Percentiles rank a stretch among this genome's conserved stretches.
Conservation (phyloP, 2,329 filamentous ascomycete species). For the Neonectria neomacrospora region DNA sequence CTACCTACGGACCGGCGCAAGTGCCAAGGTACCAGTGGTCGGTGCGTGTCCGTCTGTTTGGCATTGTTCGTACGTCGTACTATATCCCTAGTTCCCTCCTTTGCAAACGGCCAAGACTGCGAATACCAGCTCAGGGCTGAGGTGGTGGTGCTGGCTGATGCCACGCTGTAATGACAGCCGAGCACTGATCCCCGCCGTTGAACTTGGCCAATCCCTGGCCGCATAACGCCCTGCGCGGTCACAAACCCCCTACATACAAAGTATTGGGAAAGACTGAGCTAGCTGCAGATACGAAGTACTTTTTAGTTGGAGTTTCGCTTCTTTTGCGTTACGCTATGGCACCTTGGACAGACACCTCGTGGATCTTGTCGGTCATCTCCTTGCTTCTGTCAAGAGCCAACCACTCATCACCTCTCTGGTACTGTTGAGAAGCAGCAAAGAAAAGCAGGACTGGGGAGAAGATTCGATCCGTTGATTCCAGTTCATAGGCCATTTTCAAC, state of each 20-base stretch:
- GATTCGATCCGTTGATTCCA: neutral
- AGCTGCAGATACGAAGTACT: neutral
- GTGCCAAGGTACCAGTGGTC: no score
- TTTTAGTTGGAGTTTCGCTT: slow-evolving; percentile 2
- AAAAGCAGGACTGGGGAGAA: neutral
- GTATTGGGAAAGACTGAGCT: neutral
- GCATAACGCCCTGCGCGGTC: slow-evolving; percentile 19
- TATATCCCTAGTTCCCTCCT: neutral
- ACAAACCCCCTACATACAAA: neutral
- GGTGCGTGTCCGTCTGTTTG: no score
- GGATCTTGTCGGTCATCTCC: neutral
- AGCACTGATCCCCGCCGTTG: slow-evolving; percentile 7
- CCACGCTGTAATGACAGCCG: slow-evolving; percentile 11
- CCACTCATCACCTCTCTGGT: neutral
- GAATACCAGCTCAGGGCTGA: neutral
- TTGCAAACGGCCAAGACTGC: neutral
- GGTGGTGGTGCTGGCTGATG: neutral
- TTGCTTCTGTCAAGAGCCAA: neutral
- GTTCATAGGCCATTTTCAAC: neutral
- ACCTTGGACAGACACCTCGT: neutral
- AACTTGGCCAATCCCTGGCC: slow-evolving; percentile 15
- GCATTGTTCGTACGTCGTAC: neutral
- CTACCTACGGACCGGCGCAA: no score
- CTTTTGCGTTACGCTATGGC: neutral
- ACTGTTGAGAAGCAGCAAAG: neutral